Percentiles rank a stretch among this genome's conserved stretches.
Conservation (phyloP, 2,329 filamentous ascomycete genomes). For the Paecilomyces formosus region DNA sequence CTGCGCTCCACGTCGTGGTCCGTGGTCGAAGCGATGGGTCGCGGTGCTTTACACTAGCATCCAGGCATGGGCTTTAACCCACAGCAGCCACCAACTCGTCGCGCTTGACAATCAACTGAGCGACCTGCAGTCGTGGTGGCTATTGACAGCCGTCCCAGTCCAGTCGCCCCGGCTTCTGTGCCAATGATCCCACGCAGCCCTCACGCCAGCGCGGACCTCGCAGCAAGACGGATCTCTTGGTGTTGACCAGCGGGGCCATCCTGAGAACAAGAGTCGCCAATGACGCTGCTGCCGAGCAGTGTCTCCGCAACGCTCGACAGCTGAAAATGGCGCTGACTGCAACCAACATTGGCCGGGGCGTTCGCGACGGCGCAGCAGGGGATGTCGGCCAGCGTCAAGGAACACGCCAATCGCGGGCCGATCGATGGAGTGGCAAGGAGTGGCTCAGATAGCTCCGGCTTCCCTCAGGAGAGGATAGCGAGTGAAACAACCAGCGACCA, state of each 20-base stretch:
- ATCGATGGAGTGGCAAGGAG: background rate
- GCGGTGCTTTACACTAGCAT: background rate
- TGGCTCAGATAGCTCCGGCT: background rate
- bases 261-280: background rate
- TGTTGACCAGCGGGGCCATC: background rate
- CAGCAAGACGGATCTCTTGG: background rate
- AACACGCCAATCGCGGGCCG: background rate
- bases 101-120: background rate
- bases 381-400: background rate
- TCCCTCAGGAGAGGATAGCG: background rate
- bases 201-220: background rate
- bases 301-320: background rate
- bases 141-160: background rate
- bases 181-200: background rate
- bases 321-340: background rate
- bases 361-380: background rate
- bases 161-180: background rate
- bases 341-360: background rate
- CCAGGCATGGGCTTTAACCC: background rate
- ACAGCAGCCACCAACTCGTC: background rate
- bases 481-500: background rate
- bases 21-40: background rate
- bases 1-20: background rate
- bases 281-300: background rate
- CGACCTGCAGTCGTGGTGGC: background rate